Evolutionary conservation across 1,284 basidiomycete species (phyloP).

Genomic region (Rhodotorula sp.): DNA sequence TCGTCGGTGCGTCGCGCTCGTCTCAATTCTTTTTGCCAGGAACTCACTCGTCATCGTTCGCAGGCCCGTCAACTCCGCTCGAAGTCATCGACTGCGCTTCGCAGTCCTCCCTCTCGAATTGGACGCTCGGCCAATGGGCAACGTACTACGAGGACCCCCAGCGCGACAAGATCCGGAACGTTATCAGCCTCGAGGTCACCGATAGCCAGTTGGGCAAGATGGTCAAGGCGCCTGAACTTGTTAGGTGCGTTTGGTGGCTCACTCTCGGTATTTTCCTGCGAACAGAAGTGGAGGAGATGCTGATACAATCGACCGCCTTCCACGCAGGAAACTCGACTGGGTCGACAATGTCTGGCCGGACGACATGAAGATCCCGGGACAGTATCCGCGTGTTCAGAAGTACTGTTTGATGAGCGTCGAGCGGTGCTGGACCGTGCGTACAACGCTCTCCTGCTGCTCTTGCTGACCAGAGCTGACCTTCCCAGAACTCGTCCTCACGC

Average conservation of each 20-base stretch:
- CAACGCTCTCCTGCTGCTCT: neutral
- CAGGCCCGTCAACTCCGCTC: conserved; percentile 65
- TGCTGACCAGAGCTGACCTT: neutral
- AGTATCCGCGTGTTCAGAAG: conserved; percentile 89
- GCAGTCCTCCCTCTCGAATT: conserved; percentile 52
- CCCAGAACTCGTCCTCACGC: neutral
- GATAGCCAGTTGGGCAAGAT: conserved; percentile 69
- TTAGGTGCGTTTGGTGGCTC: conserved; percentile 47
- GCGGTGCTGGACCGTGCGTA: conserved; percentile 80
- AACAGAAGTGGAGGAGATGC: neutral
- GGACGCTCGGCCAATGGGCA: conserved; percentile 88
- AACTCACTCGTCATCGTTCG: neutral
- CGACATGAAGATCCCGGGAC: conserved; percentile 43
- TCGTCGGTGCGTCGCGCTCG: conserved; percentile 55
- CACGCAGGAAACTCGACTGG: conserved; percentile 80
- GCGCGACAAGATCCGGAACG: conserved; percentile 81
- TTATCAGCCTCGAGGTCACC: conserved; percentile 83
- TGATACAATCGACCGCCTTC: neutral
- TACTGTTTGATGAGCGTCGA: conserved; percentile 91
- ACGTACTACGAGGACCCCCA: conserved; percentile 73
- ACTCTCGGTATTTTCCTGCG: no score
- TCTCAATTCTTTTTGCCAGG: no score
- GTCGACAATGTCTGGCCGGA: conserved; percentile 90
- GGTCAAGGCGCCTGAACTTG: conserved; percentile 77
- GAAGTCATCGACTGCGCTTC: conserved; percentile 68